Evolutionary conservation across 495 filamentous ascomycete genomes (phyloP), one percentile per base, ranked within the genome.

Genomic region (Cairneyella variabilis): DNA sequence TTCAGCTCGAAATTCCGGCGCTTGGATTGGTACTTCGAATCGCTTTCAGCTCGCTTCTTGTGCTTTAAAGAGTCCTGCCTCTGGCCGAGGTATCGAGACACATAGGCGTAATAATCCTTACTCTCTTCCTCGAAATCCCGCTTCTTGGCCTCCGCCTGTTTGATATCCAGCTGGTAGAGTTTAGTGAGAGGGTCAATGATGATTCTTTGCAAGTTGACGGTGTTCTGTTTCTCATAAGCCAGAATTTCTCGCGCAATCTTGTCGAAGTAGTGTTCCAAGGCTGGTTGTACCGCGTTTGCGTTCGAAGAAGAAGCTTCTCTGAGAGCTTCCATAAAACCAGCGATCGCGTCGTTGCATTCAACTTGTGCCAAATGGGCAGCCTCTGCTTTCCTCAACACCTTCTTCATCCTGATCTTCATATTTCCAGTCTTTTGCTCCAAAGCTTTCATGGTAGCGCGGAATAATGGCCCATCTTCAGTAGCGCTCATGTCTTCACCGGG

Each of bases 101-200:
- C 88, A 64, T 95, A 97, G 47, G 83, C 83, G 71, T 99, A 99
- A 70, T 95, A 99, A 64, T 97, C 91, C 63, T 91, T 89, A 69
- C 91, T 97, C 63, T 97, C 93, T 58, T 99, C 93, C 51, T 99
- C 93, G 58, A 97, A 99, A 63, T 97, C 95, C 52, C 91, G 90
- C 72, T 92, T 97, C 72, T 97, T 97, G 22, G 87, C 73, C 61
- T 99, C 93, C 16, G 92, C 93, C 71, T 96, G 91, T 69, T 99
- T 99, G 73, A 99, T 96, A 57, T 99, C 93, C 51, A 90, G 76
- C 55, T 89, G 86, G 69, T 99, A 99, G 2, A 99, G 76, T 66
- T 88, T 95, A 49, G 80, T 83, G 55, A 99, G 79, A 5, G 95
- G 95, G 25, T 97, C 93, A 52, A 97, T 96, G 59, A 99, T 88